A percentile compares a stretch with the other conserved stretches of the same genome.
These are phyloP conservation scores for Cyclotella atomus DNA, from an alignment of 108 stramenopile species.

Conservation along the genomic window DNA sequence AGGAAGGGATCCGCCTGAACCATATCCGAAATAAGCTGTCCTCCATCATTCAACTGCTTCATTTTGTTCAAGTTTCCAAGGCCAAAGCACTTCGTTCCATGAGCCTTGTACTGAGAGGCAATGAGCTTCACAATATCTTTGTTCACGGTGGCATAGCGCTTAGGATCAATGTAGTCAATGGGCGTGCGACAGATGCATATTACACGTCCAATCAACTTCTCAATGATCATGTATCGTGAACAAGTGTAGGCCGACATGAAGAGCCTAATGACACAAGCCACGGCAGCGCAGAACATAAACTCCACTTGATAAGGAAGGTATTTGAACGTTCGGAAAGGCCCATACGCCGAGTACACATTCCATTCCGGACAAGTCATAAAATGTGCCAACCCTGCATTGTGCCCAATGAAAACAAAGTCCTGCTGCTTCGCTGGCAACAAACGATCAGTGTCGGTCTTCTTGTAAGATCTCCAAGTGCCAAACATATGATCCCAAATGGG, in stretches of 20 bases:
- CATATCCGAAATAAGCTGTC: constrained; percentile 65
- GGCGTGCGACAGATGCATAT: constrained; percentile 69
- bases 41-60: constrained; percentile 81
- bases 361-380: constrained; percentile 70
- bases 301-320: constrained; percentile 61
- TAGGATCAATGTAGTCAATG: constrained; percentile 64
- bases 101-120: constrained; percentile 48
- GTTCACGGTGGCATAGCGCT: constrained; percentile 56
- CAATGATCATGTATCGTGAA: constrained; percentile 64
- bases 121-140: constrained; percentile 68
- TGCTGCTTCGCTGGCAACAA: constrained; percentile 62
- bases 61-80: constrained; percentile 81
- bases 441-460: constrained; percentile 53
- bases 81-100: constrained; percentile 66
- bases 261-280: constrained; percentile 43
- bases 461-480: constrained; percentile 63
- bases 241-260: constrained; percentile 58
- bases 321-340: constrained; percentile 56
- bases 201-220: constrained; percentile 63
- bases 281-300: constrained; percentile 54
- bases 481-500: constrained; percentile 72
- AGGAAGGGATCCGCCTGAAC: constrained; percentile 62
- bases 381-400: constrained; percentile 73
- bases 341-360: constrained; percentile 63
- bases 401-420: constrained; percentile 75